phyloP scores from a whole-genome alignment of 352 stramenopile species.

The Globisporangium iwayamae region DNA sequence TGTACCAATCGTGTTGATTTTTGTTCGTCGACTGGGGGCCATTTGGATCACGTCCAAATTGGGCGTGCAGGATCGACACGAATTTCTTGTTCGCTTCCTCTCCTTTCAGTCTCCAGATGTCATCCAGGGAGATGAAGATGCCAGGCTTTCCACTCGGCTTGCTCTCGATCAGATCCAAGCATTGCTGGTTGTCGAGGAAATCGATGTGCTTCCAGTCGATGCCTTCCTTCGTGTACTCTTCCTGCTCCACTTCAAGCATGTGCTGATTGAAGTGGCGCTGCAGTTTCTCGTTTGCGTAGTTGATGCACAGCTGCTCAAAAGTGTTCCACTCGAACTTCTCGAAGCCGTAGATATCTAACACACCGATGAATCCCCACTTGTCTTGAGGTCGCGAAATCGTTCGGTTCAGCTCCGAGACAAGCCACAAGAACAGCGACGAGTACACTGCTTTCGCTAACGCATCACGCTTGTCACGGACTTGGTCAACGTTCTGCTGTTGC shows the following conservation, averaged over 20 bases:
- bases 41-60: conserved; percentile 69
- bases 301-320: conserved; percentile 97
- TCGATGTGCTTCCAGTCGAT: conserved; percentile 92
- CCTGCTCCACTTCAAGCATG: conserved; percentile 96
- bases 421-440: conserved; percentile 88
- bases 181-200: conserved; percentile 93
- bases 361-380: conserved; percentile 92
- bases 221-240: conserved; percentile 96
- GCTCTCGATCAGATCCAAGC: conserved; percentile 91
- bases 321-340: conserved; percentile 95
- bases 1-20: conserved; percentile 83
- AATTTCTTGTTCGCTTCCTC: conserved; percentile 92
- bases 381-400: conserved; percentile 81
- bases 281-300: conserved; percentile 95
- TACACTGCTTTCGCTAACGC: conserved; percentile 92
- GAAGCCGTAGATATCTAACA: conserved; percentile 98
- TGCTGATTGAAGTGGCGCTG: conserved; percentile 94
- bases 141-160: conserved; percentile 88
- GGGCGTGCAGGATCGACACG: conserved; percentile 81
- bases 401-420: conserved; percentile 88
- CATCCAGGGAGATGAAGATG: conserved; percentile 95
- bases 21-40: conserved; percentile 48
- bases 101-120: conserved; percentile 93
- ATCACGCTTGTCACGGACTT: conserved; percentile 86
- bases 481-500: conserved; percentile 84